Percentiles rank a stretch among this genome's conserved stretches.
These are phyloP conservation scores for Cystofilobasidium capitatum DNA, from an alignment of 768 basidiomycete genomes.

Conservation along the genomic window DNA sequence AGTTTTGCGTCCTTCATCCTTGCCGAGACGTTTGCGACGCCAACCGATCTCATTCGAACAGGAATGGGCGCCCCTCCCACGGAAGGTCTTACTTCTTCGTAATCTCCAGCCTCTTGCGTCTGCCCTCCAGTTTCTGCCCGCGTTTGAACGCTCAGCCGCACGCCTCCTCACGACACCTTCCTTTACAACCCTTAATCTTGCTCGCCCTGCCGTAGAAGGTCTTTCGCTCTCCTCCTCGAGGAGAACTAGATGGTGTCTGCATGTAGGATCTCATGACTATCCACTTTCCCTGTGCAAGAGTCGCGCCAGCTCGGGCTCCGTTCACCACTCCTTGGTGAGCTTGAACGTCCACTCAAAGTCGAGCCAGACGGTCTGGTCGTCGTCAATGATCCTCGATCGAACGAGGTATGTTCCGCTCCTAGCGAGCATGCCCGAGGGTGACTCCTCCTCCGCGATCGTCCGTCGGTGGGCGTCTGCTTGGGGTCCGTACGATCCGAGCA, in stretches of 20 bases:
- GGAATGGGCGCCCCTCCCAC: conserved; percentile 6
- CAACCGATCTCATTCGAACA: conserved; percentile 12
- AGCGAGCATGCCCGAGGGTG: conserved; percentile 68
- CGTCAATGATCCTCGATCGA: conserved; percentile 54
- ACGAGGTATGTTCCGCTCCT: conserved; percentile 71
- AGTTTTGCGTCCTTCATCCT: conserved; percentile 18
- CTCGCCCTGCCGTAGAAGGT: not conserved
- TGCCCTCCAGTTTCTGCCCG: too few relatives aligned
- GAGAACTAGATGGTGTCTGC: too few relatives aligned
- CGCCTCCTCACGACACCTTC: too few relatives aligned
- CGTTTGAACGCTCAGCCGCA: too few relatives aligned
- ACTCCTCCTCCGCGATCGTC: conserved; percentile 40
- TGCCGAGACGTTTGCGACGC: conserved; percentile 13
- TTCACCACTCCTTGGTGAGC: conserved; percentile 78
- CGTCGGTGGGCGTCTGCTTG: conserved; percentile 60
- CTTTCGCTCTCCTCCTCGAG: too few relatives aligned
- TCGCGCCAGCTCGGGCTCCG: not conserved
- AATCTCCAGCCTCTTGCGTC: too few relatives aligned
- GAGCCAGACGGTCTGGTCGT: conserved; percentile 32
- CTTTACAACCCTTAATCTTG: not conserved
- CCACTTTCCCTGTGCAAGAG: too few relatives aligned
- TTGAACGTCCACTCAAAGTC: conserved; percentile 88
- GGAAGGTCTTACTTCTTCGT: not conserved
- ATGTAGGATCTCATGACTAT: too few relatives aligned
- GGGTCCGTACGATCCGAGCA: conserved; percentile 90